These are phyloP conservation scores for Pezicula carpinea DNA, from an alignment of 2,329 filamentous ascomycete genomes.

Conservation along the genomic window DNA sequence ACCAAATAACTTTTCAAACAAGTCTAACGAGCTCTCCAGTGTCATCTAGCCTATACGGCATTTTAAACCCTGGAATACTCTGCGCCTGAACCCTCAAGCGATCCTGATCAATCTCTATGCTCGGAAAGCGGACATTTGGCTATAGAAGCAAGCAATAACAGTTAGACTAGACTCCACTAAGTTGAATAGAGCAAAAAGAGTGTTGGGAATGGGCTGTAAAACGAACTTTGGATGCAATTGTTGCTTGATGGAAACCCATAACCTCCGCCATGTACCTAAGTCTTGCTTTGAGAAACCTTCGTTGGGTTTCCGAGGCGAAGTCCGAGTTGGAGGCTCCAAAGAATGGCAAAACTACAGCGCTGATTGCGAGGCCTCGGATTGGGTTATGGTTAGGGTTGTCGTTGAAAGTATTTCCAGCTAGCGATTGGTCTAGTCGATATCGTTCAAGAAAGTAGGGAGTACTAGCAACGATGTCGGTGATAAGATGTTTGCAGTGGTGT, in stretches of 20 bases:
- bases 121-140: no score
- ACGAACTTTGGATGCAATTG: constrained; percentile 14
- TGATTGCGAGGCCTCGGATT: constrained; percentile 9
- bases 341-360: constrained; percentile 21
- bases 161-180: no score
- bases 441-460: constrained; percentile 57
- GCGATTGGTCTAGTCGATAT: constrained; percentile 38
- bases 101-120: no score
- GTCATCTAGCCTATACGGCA: no score
- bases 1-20: no score
- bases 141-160: no score
- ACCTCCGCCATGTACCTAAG: constrained; percentile 17
- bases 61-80: no score
- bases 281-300: constrained; percentile 15
- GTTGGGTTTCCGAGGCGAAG: constrained; percentile 15
- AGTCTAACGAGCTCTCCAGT: no score
- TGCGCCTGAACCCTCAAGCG: no score
- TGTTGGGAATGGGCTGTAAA: no score
- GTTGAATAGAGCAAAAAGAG: no score
- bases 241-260: constrained; percentile 20
- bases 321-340: constrained; percentile 19
- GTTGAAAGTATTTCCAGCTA: constrained; percentile 30
- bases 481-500: constrained; percentile 43
- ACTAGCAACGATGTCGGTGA: constrained; percentile 54
- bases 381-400: constrained; percentile 11